A percentile compares a stretch with the other conserved stretches of the same genome.
Conservation (phyloP, 1,284 basidiomycete species). For the Ceratobasidium sp. region DNA sequence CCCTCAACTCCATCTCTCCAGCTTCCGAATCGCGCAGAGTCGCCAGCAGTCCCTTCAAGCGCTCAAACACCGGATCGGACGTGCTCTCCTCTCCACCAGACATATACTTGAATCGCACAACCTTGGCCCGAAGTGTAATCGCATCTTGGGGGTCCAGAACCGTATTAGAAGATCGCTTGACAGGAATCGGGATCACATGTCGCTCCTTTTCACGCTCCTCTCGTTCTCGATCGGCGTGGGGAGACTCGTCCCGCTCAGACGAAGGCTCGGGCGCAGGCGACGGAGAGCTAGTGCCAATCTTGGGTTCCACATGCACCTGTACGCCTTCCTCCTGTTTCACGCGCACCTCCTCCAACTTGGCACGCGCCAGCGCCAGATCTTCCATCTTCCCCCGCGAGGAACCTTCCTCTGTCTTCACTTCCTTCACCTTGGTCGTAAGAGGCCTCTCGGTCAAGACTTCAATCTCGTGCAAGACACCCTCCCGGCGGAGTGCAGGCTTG, state of each 20-base stretch:
- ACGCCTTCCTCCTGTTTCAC: conserved; percentile 13
- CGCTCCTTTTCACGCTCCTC: conserved; percentile 20
- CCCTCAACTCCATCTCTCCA: conserved; percentile 72
- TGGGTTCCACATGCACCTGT: not conserved
- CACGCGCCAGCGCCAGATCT: no score
- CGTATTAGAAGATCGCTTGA: conserved; percentile 29
- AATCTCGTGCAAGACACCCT: conserved; percentile 94
- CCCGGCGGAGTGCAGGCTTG: conserved; percentile 85
- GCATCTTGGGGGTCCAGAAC: conserved; percentile 82
- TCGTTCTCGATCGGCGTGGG: conserved; percentile 13
- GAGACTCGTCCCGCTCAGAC: conserved; percentile 35
- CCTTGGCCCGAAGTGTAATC: conserved; percentile 86
- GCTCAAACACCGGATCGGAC: conserved; percentile 71
- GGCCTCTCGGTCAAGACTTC: conserved; percentile 74
- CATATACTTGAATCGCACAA: conserved; percentile 83
- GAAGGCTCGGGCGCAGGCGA: conserved; percentile 14
- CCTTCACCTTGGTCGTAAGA: conserved; percentile 63
- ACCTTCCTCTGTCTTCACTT: conserved; percentile 50
- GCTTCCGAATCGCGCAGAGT: conserved; percentile 66
- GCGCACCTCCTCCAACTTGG: conserved; percentile 37
- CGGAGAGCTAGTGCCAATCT: not conserved
- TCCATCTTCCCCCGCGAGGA: conserved; percentile 41
- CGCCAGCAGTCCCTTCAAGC: conserved; percentile 72
- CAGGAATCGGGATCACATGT: conserved; percentile 20
- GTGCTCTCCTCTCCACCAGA: conserved; percentile 65